These are phyloP conservation scores for Pulveroboletus ravenelii DNA, from an alignment of 768 basidiomycete species.

Conservation along the genomic window DNA sequence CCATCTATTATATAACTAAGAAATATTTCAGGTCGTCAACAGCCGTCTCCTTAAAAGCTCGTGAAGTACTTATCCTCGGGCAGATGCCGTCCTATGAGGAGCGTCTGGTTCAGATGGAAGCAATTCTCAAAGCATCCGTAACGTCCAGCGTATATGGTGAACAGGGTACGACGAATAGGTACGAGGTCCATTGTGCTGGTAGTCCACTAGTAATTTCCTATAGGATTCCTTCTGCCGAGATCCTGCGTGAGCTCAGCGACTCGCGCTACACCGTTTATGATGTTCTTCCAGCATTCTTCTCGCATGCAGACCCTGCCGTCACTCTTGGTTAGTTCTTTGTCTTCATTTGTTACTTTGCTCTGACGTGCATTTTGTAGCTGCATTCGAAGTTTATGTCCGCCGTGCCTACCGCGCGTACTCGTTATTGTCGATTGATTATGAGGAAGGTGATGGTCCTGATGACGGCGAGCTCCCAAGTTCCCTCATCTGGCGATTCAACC, in stretches of 20 bases:
- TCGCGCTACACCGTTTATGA: slow-evolving; percentile 97
- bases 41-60: slow-evolving; percentile 87
- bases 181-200: slow-evolving; percentile 10
- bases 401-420: slow-evolving; percentile 95
- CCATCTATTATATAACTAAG: slow-evolving; percentile 2
- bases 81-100: slow-evolving; percentile 98
- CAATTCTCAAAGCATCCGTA: slow-evolving; percentile 84
- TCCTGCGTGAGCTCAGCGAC: slow-evolving; percentile 90
- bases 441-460: slow-evolving; percentile 82
- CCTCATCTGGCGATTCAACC: slow-evolving; percentile 93
- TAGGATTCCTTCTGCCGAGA: slow-evolving; percentile 80
- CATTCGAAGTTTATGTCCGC: slow-evolving; percentile 93
- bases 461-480: slow-evolving; percentile 78
- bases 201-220: slow-evolving; percentile 1
- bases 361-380: slow-evolving; percentile 47
- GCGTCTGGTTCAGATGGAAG: slow-evolving; percentile 89
- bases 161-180: slow-evolving; percentile 59
- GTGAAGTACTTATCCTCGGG: slow-evolving; percentile 93
- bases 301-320: slow-evolving; percentile 78
- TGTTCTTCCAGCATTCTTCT: slow-evolving; percentile 94
- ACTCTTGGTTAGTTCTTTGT: slow-evolving; percentile 58
- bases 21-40: slow-evolving; percentile 69
- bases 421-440: slow-evolving; percentile 87
- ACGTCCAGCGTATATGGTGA: slow-evolving; percentile 89
- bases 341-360: neutral